Base-by-base conservation (phyloP, 768 basidiomycete species). In the Tremella fuciformis region DNA sequence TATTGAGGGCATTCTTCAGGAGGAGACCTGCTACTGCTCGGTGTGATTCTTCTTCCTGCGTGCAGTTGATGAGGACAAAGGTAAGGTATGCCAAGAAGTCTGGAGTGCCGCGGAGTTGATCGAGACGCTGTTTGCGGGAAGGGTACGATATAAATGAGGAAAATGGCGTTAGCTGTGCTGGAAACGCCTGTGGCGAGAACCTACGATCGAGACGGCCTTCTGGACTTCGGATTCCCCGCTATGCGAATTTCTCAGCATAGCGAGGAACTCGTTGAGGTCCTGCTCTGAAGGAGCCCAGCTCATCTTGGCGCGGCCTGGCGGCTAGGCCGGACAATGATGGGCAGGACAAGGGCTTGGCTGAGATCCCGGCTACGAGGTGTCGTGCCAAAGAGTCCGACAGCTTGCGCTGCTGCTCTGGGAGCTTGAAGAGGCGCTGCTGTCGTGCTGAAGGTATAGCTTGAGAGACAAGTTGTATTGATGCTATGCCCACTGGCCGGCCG, bases 11-110 rank as follows among this genome's bases (percentile, higher is more conserved):
- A 78, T 99, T 98, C 85, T 99, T 99, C 78, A 99, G 85, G 21
- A 97, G 82, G 70, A 97, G 89, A 42, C 94, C 94, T 22, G 94
- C 93, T 80, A 97, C 93, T 59, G 90, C 89, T 53, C 94, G 85
- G 76, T 94, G 91, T 50, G 88, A 87, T 74, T 91, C 91, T 73
- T 92, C 88, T 79, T 97, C 91, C 60, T 84, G 81, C 1, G 86
- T 82, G 81, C 89, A 79, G 46, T 82, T 81, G 58, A 87, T 85
- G 63, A 98, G 85, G 80, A 97, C 92, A 76, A 93, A 89, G 19
- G 88, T 88, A 63, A 99, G 86, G 83, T 99, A 98, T 57, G 88
- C 92, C 60, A 91, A 86, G 77, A 96, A 98, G 77, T 96, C 91
- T 47, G 92, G 89, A 63, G 87, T 86, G 70, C 86, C 85, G 73